phyloP scores from a whole-genome alignment of 306 rosid genomes.

The Lathyrus aphaca region DNA sequence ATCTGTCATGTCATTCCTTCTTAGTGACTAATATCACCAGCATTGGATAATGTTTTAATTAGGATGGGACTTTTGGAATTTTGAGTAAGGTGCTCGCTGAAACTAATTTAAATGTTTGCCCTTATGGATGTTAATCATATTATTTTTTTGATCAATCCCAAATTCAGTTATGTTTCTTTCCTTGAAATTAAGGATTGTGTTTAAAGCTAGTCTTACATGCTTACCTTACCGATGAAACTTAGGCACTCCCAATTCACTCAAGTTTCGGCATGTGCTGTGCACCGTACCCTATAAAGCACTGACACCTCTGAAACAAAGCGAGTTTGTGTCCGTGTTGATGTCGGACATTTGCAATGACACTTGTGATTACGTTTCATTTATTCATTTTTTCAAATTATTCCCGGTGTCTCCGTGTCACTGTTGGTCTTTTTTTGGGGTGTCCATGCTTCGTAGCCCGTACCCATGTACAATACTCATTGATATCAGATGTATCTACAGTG shows the following conservation, averaged over 20 bases:
- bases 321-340: no score
- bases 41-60: neutral
- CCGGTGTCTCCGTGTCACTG: no score
- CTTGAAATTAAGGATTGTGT: conserved; percentile 5
- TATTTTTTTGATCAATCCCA: neutral
- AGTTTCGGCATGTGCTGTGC: neutral
- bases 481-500: neutral
- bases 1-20: conserved; percentile 6
- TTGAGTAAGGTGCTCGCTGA: neutral
- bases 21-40: neutral
- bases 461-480: neutral
- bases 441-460: no score
- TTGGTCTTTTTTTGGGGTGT: no score
- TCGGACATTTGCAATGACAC: no score
- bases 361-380: no score
- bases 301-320: no score
- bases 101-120: neutral
- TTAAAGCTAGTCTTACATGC: neutral
- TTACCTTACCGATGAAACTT: neutral
- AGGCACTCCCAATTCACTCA: neutral
- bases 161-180: neutral
- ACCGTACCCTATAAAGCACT: no score
- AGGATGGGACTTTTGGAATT: neutral
- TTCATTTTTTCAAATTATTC: no score
- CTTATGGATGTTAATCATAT: neutral